These are phyloP conservation scores for Kurtzmaniella natalensis DNA, from an alignment of 1,139 yeast genomes.

Conservation along the genomic window DNA sequence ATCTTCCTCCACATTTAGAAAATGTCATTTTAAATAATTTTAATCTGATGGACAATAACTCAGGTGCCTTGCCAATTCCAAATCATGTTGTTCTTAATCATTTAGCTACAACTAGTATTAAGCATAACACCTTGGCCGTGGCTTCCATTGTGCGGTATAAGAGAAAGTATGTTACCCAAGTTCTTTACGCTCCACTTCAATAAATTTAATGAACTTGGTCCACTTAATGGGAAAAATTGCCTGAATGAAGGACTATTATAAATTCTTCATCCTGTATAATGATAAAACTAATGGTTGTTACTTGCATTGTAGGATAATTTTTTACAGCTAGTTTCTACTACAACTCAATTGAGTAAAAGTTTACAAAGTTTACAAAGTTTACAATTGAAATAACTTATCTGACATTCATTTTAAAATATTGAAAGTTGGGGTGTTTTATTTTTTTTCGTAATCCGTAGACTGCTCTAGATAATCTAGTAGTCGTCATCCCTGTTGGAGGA, in stretches of 20 bases:
- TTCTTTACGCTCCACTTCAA: constrained; percentile 45
- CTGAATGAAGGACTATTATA: no score
- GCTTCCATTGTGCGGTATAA: constrained; percentile 46
- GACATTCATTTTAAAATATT: no score
- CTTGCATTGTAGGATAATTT: no score
- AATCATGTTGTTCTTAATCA: constrained; percentile 46
- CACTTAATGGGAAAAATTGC: no score
- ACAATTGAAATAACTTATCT: no score
- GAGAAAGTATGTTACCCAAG: constrained; percentile 46
- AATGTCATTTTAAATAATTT: constrained; percentile 44
- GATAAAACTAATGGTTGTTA: no score
- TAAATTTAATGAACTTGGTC: no score
- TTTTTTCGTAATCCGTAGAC: constrained; percentile 1
- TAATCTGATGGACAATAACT: constrained; percentile 44
- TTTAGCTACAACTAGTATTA: constrained; percentile 46
- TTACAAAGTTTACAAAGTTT: no score
- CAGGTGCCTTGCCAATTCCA: constrained; percentile 49
- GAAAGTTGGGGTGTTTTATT: background rate
- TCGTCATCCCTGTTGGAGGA: constrained; percentile 11
- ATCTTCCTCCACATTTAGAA: constrained; percentile 47
- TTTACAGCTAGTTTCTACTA: no score
- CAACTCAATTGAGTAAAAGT: no score
- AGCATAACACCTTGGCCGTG: constrained; percentile 46
- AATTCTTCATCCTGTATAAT: no score
- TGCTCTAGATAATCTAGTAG: constrained; percentile 12